A percentile compares a stretch with the other conserved stretches of the same genome.
These are phyloP conservation scores for Lolium perenne DNA, from an alignment of 176 grass and related monocot genomes.

Conservation along the genomic window DNA sequence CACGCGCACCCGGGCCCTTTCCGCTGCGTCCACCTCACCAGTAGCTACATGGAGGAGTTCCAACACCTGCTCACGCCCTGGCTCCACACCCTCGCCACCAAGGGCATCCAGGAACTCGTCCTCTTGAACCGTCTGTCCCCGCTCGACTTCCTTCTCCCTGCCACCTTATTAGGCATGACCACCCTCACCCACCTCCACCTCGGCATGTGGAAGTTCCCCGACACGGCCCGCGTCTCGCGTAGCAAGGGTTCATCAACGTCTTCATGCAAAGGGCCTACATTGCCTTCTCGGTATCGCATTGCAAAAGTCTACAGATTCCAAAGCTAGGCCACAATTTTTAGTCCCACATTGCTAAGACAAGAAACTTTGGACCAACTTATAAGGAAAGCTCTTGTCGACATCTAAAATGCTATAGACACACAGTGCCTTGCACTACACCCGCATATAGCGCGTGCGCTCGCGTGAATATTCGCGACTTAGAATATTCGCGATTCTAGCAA, in stretches of 20 bases:
- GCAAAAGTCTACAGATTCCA: too few relatives aligned
- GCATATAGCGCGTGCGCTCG: too few relatives aligned
- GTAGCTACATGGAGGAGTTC: neutral
- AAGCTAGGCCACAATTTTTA: too few relatives aligned
- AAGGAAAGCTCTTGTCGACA: too few relatives aligned
- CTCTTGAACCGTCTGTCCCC: neutral
- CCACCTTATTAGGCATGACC: conserved; percentile 6
- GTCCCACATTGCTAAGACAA: too few relatives aligned
- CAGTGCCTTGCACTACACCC: too few relatives aligned
- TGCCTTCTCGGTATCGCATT: too few relatives aligned
- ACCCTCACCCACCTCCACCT: conserved; percentile 19
- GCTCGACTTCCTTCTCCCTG: neutral
- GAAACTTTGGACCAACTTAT: too few relatives aligned
- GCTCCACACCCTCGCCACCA: neutral
- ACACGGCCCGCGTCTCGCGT: neutral
- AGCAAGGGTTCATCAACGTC: neutral
- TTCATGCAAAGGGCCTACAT: too few relatives aligned
- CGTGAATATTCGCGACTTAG: too few relatives aligned
- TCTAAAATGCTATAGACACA: too few relatives aligned
- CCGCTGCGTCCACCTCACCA: conserved; percentile 5
- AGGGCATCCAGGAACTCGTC: conserved; percentile 6
- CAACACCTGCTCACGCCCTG: neutral
- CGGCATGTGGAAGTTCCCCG: conserved; percentile 3
- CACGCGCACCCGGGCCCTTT: neutral
- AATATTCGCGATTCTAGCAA: too few relatives aligned